Evolutionary conservation across 2,329 filamentous ascomycete genomes (phyloP).

Genomic region (Tolypocladium nubicola): DNA sequence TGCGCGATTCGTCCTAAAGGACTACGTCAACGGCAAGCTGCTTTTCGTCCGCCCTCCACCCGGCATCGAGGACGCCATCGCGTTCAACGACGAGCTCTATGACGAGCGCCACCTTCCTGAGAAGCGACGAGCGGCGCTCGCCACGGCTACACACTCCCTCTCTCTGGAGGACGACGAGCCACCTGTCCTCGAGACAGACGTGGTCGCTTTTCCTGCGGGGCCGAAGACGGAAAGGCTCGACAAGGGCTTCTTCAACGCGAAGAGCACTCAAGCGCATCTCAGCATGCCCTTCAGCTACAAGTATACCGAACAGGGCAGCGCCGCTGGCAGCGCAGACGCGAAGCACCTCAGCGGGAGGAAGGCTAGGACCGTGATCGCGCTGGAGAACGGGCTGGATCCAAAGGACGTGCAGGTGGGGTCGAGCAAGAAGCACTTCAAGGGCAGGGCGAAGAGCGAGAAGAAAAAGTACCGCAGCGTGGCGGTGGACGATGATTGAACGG

Average conservation of each 20-base stretch:
- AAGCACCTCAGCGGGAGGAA: constrained; percentile 79
- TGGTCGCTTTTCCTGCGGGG: constrained; percentile 46
- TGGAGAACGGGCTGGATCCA: constrained; percentile 78
- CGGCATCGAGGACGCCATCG: constrained; percentile 53
- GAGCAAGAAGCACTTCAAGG: constrained; percentile 93
- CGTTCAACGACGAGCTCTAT: constrained; percentile 88
- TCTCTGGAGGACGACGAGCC: constrained; percentile 25
- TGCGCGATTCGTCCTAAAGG: constrained; percentile 81
- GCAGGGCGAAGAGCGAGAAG: constrained; percentile 51
- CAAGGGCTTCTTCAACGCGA: constrained; percentile 74
- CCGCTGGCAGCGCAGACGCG: constrained; percentile 12
- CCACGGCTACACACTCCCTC: constrained; percentile 35
- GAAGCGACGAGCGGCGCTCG: constrained; percentile 61
- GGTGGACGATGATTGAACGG: background rate
- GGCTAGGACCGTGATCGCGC: constrained; percentile 64
- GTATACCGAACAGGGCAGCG: constrained; percentile 68
- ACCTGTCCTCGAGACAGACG: constrained; percentile 31
- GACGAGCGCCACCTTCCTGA: constrained; percentile 71
- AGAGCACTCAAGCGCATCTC: constrained; percentile 53
- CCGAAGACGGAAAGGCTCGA: constrained; percentile 70
- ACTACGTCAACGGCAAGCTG: constrained; percentile 94
- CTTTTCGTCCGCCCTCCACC: constrained; percentile 87
- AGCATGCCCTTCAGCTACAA: constrained; percentile 81
- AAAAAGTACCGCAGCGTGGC: constrained; percentile 2
- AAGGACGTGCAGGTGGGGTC: constrained; percentile 56